Percentiles rank a stretch among this genome's conserved stretches.
phyloP scores from a whole-genome alignment of 2,329 filamentous ascomycete species.

The Grosmannia huntii region DNA sequence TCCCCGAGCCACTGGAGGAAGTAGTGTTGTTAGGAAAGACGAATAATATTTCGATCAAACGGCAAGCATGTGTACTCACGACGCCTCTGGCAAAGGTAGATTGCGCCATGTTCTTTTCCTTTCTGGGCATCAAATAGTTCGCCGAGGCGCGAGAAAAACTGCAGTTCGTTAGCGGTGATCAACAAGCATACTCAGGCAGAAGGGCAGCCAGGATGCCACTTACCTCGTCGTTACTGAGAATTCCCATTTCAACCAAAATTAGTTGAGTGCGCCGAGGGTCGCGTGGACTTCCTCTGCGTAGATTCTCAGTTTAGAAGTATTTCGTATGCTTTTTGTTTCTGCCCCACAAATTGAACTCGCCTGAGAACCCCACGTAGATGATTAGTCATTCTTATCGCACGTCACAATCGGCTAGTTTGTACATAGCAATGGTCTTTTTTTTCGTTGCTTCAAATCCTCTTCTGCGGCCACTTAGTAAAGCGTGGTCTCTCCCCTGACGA shows the following conservation, averaged over 20 bases:
- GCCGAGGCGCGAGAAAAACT: constrained; percentile 63
- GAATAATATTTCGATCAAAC: background rate
- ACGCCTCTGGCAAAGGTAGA: constrained; percentile 68
- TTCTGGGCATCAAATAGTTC: constrained; percentile 56
- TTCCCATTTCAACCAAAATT: constrained; percentile 15
- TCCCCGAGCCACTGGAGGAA: constrained; percentile 3
- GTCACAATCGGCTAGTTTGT: background rate
- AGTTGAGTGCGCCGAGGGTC: background rate
- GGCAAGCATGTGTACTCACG: constrained; percentile 29
- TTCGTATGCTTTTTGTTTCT: background rate
- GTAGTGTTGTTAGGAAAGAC: background rate
- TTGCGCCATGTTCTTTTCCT: constrained; percentile 56
- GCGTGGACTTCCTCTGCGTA: background rate
- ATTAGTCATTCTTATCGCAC: background rate
- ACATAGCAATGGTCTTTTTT: background rate
- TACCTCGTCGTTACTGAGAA: constrained; percentile 28
- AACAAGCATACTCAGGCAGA: background rate
- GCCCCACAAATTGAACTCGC: background rate
- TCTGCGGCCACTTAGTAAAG: background rate
- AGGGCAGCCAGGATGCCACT: background rate
- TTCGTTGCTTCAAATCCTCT: background rate
- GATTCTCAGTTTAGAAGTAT: background rate
- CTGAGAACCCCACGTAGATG: background rate
- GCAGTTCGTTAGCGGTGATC: background rate
- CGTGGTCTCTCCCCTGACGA: background rate